Evolutionary conservation across 352 stramenopile genomes (phyloP).

Genomic region (Globisporangium lucens): DNA sequence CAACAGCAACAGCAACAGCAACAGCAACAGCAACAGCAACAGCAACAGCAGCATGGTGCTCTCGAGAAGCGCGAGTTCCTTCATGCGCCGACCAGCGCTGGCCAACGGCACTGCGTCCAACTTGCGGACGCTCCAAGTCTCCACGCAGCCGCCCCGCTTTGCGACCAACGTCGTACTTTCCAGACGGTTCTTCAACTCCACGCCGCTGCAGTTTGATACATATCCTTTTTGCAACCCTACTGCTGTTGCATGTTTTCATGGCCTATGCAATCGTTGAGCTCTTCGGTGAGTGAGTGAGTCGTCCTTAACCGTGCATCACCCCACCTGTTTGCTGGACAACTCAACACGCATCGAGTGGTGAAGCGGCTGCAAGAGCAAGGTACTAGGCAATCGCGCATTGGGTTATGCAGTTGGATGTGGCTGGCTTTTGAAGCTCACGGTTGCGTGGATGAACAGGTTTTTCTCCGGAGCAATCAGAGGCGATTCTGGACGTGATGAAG

Average conservation of each 20-base stretch:
- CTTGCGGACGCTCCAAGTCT: background rate
- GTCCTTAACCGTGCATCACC: constrained; percentile 21
- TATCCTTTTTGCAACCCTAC: constrained; percentile 12
- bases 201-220: constrained; percentile 25
- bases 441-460: constrained; percentile 46
- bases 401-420: background rate
- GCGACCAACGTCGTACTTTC: background rate
- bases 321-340: background rate
- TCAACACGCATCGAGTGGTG: constrained; percentile 65
- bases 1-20: no score
- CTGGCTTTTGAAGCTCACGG: background rate
- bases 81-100: background rate
- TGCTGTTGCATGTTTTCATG: background rate
- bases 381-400: constrained; percentile 16
- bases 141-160: no score
- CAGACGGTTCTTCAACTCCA: constrained; percentile 15
- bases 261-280: background rate
- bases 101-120: background rate
- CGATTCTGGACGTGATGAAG: constrained; percentile 82
- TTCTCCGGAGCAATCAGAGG: constrained; percentile 56
- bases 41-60: background rate
- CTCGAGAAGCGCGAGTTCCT: background rate
- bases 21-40: background rate
- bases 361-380: constrained; percentile 71
- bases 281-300: background rate